Percentiles rank a stretch among this genome's conserved stretches.
phyloP scores from a whole-genome alignment of 176 grass and related monocot genomes.

The Bothriochloa decipiens region DNA sequence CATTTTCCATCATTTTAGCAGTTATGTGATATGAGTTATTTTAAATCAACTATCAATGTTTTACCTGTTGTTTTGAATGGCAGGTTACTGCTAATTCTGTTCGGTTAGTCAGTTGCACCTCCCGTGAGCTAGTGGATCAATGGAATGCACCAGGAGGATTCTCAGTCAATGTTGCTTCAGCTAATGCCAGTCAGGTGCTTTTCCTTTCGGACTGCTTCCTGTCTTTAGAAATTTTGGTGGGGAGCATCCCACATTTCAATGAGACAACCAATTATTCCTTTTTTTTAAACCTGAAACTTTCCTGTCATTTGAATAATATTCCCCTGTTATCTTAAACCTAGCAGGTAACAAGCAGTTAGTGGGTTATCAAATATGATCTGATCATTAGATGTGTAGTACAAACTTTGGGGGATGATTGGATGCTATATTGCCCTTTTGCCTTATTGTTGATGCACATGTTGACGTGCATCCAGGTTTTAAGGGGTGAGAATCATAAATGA shows the following conservation, averaged over 20 bases:
- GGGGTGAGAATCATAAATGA: background rate
- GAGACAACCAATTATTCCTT: background rate
- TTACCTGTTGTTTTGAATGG: conserved; percentile 34
- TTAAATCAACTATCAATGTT: background rate
- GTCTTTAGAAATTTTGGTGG: background rate
- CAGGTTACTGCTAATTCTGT: conserved; percentile 92
- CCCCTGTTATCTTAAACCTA: background rate
- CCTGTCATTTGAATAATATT: background rate
- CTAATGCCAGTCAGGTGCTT: conserved; percentile 85
- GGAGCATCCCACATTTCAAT: background rate
- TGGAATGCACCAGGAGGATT: conserved; percentile 89
- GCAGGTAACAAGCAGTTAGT: background rate
- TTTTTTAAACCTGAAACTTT: background rate
- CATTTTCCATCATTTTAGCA: conserved; percentile 1
- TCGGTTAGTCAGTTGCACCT: conserved; percentile 77
- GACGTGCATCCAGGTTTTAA: background rate
- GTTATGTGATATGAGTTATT: too few species aligned
- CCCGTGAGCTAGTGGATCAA: conserved; percentile 84
- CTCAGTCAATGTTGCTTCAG: conserved; percentile 95
- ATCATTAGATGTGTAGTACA: background rate
- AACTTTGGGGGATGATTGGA: background rate
- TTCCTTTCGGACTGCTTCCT: background rate
- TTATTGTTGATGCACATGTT: conserved; percentile 7
- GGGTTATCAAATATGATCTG: background rate
- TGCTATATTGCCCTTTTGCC: background rate